Percentiles rank a stretch among this genome's conserved stretches.
Conservation (phyloP, 768 basidiomycete species). For the Hemileccinum impolitum region DNA sequence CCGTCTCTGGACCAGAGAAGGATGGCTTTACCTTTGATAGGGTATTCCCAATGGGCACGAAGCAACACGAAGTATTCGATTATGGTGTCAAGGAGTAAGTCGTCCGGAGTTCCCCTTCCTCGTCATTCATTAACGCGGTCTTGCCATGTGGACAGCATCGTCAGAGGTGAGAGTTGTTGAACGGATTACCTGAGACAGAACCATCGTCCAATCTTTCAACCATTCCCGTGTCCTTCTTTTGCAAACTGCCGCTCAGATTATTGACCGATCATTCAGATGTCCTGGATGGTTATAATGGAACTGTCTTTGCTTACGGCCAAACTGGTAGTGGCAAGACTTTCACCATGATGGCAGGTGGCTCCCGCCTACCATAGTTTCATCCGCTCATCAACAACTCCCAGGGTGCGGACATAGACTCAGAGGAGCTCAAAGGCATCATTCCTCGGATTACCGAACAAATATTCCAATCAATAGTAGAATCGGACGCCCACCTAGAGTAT, state of each 20-base stretch:
- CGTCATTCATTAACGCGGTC: slow-evolving; percentile 17
- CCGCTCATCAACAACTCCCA: slow-evolving; percentile 30
- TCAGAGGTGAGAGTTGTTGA: slow-evolving; percentile 62
- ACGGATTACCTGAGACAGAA: not conserved
- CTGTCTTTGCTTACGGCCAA: slow-evolving; percentile 96
- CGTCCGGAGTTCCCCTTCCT: slow-evolving; percentile 1
- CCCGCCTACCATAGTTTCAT: slow-evolving; percentile 3
- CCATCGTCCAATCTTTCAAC: not conserved
- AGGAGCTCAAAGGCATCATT: slow-evolving; percentile 93
- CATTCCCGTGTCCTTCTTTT: slow-evolving; percentile 1
- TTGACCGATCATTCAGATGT: slow-evolving; percentile 63
- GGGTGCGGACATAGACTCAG: slow-evolving; percentile 96
- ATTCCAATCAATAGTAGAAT: slow-evolving; percentile 95
- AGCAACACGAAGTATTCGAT: slow-evolving; percentile 94
- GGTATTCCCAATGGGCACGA: slow-evolving; percentile 89
- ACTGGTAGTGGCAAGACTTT: slow-evolving; percentile 97
- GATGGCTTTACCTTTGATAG: slow-evolving; percentile 98
- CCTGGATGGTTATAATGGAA: slow-evolving; percentile 97
- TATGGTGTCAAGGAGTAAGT: slow-evolving; percentile 97
- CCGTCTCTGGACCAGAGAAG: slow-evolving; percentile 83
- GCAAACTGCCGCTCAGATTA: slow-evolving; percentile 2
- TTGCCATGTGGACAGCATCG: slow-evolving; percentile 54
- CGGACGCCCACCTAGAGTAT: slow-evolving; percentile 93
- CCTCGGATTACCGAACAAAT: slow-evolving; percentile 99
- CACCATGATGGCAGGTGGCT: slow-evolving; percentile 87